Percentiles rank a stretch among this genome's conserved stretches.
Evolutionary conservation across 805 yeast genomes (phyloP).

Genomic region (Saturnispora ahearnii): DNA sequence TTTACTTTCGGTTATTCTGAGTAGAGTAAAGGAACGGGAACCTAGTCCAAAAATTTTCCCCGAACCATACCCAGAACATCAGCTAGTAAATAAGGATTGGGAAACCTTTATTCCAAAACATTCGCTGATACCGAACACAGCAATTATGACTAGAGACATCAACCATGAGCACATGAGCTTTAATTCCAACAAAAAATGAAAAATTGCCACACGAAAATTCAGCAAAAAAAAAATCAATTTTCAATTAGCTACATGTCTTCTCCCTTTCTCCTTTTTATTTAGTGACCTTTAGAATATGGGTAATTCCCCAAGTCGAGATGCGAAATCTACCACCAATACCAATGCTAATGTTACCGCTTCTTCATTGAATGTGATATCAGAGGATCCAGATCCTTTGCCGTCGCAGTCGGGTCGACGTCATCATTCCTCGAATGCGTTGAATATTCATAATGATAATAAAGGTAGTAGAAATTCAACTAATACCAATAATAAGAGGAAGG

Average conservation of each 20-base stretch:
- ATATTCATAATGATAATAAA: conserved; percentile 10
- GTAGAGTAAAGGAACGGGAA: neutral
- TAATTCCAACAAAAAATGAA: neutral
- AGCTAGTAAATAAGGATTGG: neutral
- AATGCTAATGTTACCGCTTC: neutral
- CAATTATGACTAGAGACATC: neutral
- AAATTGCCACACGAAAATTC: neutral
- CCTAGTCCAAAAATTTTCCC: too few species aligned
- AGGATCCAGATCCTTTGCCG: conserved; percentile 30
- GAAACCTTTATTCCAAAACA: neutral
- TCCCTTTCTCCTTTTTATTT: neutral
- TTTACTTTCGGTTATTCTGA: neutral
- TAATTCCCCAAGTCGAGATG: conserved; percentile 5
- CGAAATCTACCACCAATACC: neutral
- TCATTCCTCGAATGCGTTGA: conserved; percentile 7
- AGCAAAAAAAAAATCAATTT: neutral
- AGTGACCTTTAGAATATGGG: conserved; percentile 3
- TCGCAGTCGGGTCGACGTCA: conserved; percentile 17
- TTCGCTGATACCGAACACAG: neutral
- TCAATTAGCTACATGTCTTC: neutral
- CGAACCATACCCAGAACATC: too few species aligned
- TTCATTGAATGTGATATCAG: conserved; percentile 15
- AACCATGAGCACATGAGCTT: neutral
- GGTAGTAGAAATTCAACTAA: neutral
- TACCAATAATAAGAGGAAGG: conserved; percentile 7